phyloP scores from a whole-genome alignment of 2,329 filamentous ascomycete genomes.

The Aspergillus sp. region DNA sequence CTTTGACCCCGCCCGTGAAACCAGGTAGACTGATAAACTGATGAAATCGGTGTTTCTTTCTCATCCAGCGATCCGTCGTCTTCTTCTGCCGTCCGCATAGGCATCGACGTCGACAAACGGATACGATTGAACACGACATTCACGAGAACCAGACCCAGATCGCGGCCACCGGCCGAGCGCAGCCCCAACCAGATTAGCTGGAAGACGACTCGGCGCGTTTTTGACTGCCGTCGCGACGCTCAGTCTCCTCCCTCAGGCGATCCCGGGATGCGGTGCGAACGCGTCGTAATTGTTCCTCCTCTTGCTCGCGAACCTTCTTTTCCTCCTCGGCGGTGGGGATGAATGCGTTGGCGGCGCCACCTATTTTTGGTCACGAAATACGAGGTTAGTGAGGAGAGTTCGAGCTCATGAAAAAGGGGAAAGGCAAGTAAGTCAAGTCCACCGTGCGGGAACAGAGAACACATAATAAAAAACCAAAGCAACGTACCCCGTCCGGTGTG shows the following conservation, averaged over 20 bases:
- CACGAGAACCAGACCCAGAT: not conserved
- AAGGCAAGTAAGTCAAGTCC: not conserved
- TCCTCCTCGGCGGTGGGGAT: conserved; percentile 24
- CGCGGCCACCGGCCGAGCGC: not conserved
- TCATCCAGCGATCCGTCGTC: not conserved
- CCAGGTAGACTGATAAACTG: not conserved
- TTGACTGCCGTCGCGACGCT: conserved; percentile 11
- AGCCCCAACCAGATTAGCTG: conserved; percentile 3
- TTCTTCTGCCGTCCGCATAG: not conserved
- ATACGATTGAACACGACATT: not conserved
- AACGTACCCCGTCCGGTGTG: conserved; percentile 45
- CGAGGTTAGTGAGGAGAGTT: not conserved
- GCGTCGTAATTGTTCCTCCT: conserved; percentile 32
- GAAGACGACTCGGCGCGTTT: conserved; percentile 6
- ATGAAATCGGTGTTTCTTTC: not conserved
- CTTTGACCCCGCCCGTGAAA: not conserved
- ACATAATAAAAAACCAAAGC: not conserved
- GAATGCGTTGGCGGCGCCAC: conserved; percentile 39
- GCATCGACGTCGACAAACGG: too few species aligned
- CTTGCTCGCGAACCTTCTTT: conserved; percentile 34
- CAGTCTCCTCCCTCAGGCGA: conserved; percentile 12
- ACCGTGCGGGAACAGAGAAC: not conserved
- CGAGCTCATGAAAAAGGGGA: not conserved
- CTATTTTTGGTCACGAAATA: conserved; percentile 15
- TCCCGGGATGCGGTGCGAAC: conserved; percentile 27